These are phyloP conservation scores for Globisporangium orthogonon DNA, from an alignment of 352 stramenopile genomes.

Conservation along the genomic window DNA sequence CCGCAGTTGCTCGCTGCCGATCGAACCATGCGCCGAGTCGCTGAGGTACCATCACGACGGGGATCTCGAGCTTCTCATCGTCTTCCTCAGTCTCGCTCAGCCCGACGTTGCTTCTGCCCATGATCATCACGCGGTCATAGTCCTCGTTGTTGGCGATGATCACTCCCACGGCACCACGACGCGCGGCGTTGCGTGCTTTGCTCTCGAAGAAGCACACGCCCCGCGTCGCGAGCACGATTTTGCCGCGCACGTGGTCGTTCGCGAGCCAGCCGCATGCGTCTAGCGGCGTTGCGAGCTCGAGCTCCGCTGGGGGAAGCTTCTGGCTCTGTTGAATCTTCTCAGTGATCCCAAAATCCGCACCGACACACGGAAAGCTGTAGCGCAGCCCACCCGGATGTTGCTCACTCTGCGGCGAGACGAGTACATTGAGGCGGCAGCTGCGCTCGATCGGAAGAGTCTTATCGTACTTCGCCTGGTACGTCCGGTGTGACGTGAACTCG, in stretches of 20 bases:
- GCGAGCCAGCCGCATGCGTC: slow-evolving; percentile 42
- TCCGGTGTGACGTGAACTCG: slow-evolving; percentile 13
- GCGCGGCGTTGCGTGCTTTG: slow-evolving; percentile 51
- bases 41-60: slow-evolving; percentile 58
- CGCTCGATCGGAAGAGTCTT: slow-evolving; percentile 8
- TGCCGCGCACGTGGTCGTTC: slow-evolving; percentile 32
- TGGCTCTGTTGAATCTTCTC: slow-evolving; percentile 23
- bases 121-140: slow-evolving; percentile 67
- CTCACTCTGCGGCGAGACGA: slow-evolving; percentile 5
- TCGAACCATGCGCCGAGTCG: slow-evolving; percentile 58
- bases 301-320: slow-evolving; percentile 14
- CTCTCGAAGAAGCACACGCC: slow-evolving; percentile 71
- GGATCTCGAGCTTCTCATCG: slow-evolving; percentile 20
- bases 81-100: slow-evolving; percentile 9
- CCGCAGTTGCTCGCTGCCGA: slow-evolving; percentile 4
- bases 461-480: slow-evolving; percentile 14
- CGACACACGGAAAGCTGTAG: slow-evolving; percentile 48
- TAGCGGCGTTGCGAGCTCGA: slow-evolving; percentile 46
- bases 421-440: slow-evolving; percentile 11
- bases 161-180: slow-evolving; percentile 38
- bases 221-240: slow-evolving; percentile 43
- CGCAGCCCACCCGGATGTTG: slow-evolving; percentile 4
- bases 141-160: slow-evolving; percentile 67
- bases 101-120: slow-evolving; percentile 36
- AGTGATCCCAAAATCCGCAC: slow-evolving; percentile 48